Base-by-base conservation (phyloP, 176 grass and related monocot species). In the Juncus inflexus region DNA sequence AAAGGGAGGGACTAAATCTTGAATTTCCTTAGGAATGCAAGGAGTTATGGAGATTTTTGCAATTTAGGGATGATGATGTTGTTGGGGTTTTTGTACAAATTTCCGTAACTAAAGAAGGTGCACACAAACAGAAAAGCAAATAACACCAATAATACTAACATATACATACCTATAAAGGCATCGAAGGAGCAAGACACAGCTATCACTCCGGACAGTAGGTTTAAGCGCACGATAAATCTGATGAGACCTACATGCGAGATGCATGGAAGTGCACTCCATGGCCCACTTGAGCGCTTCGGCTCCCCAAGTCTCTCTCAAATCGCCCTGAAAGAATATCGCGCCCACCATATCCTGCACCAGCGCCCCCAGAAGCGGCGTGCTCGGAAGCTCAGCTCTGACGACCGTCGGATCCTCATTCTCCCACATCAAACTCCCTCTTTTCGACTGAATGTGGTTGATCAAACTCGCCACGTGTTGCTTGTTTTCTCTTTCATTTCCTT, bases 391-490 rank as follows among this genome's bases (percentile, higher is more conserved):
- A 36, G 77, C 87, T 14, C 92, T 75, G 10, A 87, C 42, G 43
- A 97, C 79, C 57, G 84, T 84, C 71, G 92, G 92, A 15, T 97
- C 92, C 85, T 97, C 92, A 0, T 91, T 97, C 80, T 97, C 83
- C 94, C 94, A 97, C 94, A 97, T 97, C 67, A 97, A 78, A 69
- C 85, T 97, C 65, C 94, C 94, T 64, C 94, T 81, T 67, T 97
- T 97, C 40, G 94, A 91, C 60, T 97, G 88, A 68, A 97, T 97
- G 77, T 97, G 90, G 69, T 97, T 89, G 58, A 97, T 97, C 55
- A 97, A 83, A 61, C 92, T 97, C 43, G 87, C 88, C 14, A 97
- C 87, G 39, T 97, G 88, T 72, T 91, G 92, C 60, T 97, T 97
- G 70, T 97, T 97, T 52, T 97, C 94, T 73, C 80, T 74, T 60